Evolutionary conservation across 352 stramenopile genomes (phyloP), one percentile per base, ranked within the genome.

Genomic region (Globisporangium paddicum): DNA sequence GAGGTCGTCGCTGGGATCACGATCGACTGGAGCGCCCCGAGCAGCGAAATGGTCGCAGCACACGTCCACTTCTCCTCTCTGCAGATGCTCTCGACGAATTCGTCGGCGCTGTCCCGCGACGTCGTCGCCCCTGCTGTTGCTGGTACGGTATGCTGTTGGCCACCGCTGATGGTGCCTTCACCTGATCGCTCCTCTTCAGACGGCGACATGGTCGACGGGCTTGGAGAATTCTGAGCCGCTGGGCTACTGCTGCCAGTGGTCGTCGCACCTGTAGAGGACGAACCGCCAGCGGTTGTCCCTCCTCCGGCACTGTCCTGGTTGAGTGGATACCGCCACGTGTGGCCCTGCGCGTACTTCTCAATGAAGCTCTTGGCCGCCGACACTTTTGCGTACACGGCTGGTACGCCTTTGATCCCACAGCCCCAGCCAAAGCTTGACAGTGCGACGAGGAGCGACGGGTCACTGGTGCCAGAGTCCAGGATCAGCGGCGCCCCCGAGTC

Each of bases 401-500:
- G 69, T 3, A 76, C 52, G 3, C 56, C 69, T 14, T 62, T 51
- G 11, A 68, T 30, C 5, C 66, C 72, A 19, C 72, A 81, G 4
- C 69, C 69, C 40, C 66, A 59, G 6, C 72, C 72, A 37, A 55
- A 81, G 53, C 72, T 81, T 3, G 67, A 60, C 19, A 69, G 61
- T 13, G 55, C 72, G 8, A 78, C 72, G 0, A 78, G 52, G 7
- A 53, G 49, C 28, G 47, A 34, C 28, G 47, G 42, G 11, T 41
- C 37, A 6, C 52, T 32, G 18, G 23, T 30, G 5, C 18, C 48
- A 21, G 28, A 45, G 18, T 63, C 35, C 11, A 59, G 60, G 2
- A 79, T 62, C 0, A 82, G 57, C 1, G 72, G 72, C 0, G 64
- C 69, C 5, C 72, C 72, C 2, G 72, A 82, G 48, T 82, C 72